Evolutionary conservation across 495 filamentous ascomycete genomes (phyloP), one percentile per base, ranked within the genome.

Genomic region (Opeltia flavorubescens): DNA sequence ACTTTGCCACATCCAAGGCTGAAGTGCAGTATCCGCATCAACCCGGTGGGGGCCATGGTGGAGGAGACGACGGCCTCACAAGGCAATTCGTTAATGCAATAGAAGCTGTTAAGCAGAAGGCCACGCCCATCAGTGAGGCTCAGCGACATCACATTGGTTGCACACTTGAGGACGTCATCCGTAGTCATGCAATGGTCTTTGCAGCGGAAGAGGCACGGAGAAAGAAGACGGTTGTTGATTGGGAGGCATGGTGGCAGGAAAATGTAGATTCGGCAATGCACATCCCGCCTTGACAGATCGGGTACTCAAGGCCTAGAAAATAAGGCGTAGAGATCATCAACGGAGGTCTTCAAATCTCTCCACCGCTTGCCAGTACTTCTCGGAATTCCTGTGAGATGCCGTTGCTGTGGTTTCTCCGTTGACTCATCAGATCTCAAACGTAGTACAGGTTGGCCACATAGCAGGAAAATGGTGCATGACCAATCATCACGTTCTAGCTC

Each of bases 131-230:
- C 1, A 66, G 74, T 33, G 71, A 74, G 44, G 89, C 89, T 6
- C 91, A 98, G 72, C 69, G 60, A 42, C 65, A 73, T 52, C 74
- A 81, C 56, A 67, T 96, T 5, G 86, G 86, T 1, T 91, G 86
- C 63, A 83, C 77, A 0, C 59, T 91, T 2, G 86, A 93, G 47
- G 93, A 96, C 55, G 75, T 78, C 5, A 74, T 98, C 13, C 71
- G 82, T 28, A 94, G 86, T 53, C 93, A 96, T 67, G 89, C 84
- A 0, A 77, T 91, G 64, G 91, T 95, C 1, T 96, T 94, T 67
- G 88, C 86, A 30, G 89, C 89, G 0, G 93, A 96, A 63, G 82
- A 94, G 55, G 86, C 89, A 13, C 70, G 93, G 46, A 64, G 60
- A 26, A 69, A 73, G 39, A 74, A 74, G 55, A 78, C 70, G 56